Base-by-base conservation (phyloP, 1,139 yeast species). In the Yamadazyma spencermartinsiae region DNA sequence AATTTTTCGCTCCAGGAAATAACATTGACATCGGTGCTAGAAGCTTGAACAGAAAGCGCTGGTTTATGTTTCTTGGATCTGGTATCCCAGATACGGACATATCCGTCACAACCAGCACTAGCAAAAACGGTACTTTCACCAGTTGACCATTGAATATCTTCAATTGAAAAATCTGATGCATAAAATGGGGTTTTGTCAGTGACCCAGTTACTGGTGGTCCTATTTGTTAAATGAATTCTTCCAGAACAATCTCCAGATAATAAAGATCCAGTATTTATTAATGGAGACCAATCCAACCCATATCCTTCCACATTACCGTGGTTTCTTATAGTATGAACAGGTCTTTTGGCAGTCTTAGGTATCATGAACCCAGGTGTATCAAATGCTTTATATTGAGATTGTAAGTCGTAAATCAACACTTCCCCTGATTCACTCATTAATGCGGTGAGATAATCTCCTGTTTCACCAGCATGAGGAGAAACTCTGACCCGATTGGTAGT, bases 251-350 rank as follows among this genome's bases (percentile, higher is more conserved):
- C 99, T 53, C 99, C 99, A 2, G 95, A 78, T 44, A 92, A 71
- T 44, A 92, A 68, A 2, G 92, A 79, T 18, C 98, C 98, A 7
- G 89, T 80, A 46, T 74, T 76, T 46, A 82, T 76, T 46, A 84
- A 66, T 24, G 97, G 96, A 3, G 96, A 87, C 99, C 99, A 92
- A 63, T 90, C 98, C 38, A 94, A 63, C 15, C 96, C 99, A 56
- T 89, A 92, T 20, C 99, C 98, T 68, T 92, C 99, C 14, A 87
- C 95, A 52, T 84, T 83, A n/a, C 97, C 96, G 58, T 92, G 99
- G 47, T 71, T 76, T 54, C 79, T 77, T 44, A 94, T 72, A n/a
- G 96, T 88, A 63, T 90, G 92, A 13, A 80, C 58, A 13, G 98
- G 96, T 58, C 83, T 78, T 58, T 86, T 88, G 48, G 83, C 76